Evolutionary conservation across 2,329 filamentous ascomycete genomes (phyloP).

Genomic region (Xylariaceae sp.): DNA sequence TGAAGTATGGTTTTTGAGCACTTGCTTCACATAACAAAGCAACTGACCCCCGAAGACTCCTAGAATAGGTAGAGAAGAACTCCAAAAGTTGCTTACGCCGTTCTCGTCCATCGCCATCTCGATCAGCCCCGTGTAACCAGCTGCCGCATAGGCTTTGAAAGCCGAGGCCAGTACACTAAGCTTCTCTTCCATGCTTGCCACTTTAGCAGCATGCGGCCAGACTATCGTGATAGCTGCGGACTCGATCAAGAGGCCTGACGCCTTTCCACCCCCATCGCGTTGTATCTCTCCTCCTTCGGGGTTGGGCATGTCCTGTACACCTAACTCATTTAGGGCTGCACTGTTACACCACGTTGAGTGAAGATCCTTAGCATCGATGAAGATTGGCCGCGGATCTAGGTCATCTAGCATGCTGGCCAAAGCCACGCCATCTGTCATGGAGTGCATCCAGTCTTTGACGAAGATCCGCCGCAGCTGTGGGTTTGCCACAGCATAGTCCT

Average conservation of each 20-base stretch:
- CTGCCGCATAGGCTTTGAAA: conserved; percentile 44
- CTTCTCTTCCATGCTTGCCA: conserved; percentile 46
- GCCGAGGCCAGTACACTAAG: conserved; percentile 42
- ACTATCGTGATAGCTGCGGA: conserved; percentile 50
- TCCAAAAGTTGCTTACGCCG: too few species aligned
- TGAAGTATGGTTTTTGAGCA: too few species aligned
- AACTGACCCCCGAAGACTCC: too few species aligned
- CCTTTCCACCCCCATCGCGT: conserved; percentile 42
- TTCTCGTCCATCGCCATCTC: conserved; percentile 60
- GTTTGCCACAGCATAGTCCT: conserved; percentile 40
- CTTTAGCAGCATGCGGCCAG: conserved; percentile 50
- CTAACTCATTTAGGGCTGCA: conserved; percentile 47
- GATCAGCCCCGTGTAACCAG: conserved; percentile 51
- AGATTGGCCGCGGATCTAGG: conserved; percentile 48
- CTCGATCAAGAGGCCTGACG: conserved; percentile 50
- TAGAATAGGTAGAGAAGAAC: too few species aligned
- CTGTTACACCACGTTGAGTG: conserved; percentile 55
- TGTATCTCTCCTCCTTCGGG: conserved; percentile 51
- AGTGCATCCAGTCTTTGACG: conserved; percentile 54
- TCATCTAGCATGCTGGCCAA: conserved; percentile 49
- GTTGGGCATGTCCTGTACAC: conserved; percentile 41
- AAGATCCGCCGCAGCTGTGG: conserved; percentile 45
- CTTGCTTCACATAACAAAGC: too few species aligned
- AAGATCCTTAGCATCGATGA: conserved; percentile 54
- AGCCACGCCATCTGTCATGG: conserved; percentile 48